Base-by-base conservation (phyloP, 2,329 filamentous ascomycete genomes). In the Neonectria sp. region DNA sequence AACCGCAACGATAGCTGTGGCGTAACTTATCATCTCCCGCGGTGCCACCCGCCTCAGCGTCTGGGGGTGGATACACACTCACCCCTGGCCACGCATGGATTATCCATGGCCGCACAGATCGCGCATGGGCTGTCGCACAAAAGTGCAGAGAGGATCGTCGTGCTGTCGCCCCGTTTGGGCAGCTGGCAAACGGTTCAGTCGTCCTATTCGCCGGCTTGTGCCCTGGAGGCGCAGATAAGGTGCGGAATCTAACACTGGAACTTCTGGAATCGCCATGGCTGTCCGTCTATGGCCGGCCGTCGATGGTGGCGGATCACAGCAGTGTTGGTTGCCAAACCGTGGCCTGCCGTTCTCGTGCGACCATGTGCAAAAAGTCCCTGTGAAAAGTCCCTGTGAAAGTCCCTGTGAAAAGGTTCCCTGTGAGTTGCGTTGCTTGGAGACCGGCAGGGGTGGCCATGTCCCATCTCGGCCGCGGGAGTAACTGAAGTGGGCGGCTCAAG, bases 81-180 rank as follows among this genome's bases (percentile, higher is more conserved):
- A 21, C 37, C 37, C 37, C 37, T 40, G 37, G 15, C 37, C 37
- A 4, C 15, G 5, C 37, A 40, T 40, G 37, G 37, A 40, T 40
- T 13, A 40, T 40, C 8, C 17, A 31, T 31, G 17, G 25, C 27
- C 15, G 29, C 49, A 31, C 55, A 59, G 45, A 59, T 59, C 45
- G 33, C 43, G 33, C 45, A 40, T 15, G 27, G 49, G 9, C 27
- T 6, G 27, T 9, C 33, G 33, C 33, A 31, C 57, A 60, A 60
- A 60, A 60, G 57, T 60, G 15, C 40, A 59, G 43, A 25, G 45
- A 12, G 45, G 48, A 65, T 65, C 62, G 56, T 25, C 43, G 31
- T 27, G 21, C 27, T 8, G n/a, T 37, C 27, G 15, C 40, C 62
- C 62, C 55, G 37, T 64, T 65, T 31, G 55, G 62, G 62, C 55